Base-by-base conservation (phyloP, 2,329 filamentous ascomycete genomes). In the Calonectria crousiana region DNA sequence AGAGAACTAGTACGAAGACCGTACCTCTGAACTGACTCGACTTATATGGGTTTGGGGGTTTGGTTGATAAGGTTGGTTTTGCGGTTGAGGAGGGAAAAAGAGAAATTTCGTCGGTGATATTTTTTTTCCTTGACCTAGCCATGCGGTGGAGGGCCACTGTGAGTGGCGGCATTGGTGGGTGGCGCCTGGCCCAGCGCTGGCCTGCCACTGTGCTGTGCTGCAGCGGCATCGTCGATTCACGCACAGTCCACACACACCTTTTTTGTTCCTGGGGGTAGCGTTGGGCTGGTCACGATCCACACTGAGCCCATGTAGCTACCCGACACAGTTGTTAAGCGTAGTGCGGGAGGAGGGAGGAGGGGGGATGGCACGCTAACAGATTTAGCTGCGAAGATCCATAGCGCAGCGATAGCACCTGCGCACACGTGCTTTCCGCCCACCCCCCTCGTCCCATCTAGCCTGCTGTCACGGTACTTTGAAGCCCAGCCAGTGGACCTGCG, bases 1-100 rank as follows among this genome's bases (percentile, higher is more conserved):
- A 91, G 88, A 90, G 87, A 89, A 87, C 84, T 86, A 88, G 89
- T 87, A 89, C 89, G 88, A 88, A 84, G 85, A 87, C 86, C 88
- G 89, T 88, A 89, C 89, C 89, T 88, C 88, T 88, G 88, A 87
- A 87, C 86, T 86, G 83, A 82, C 83, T 86, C 84, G 84, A 85
- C 84, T 85, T 86, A 85, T 84, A 82, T 81, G 84, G 83, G 84
- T 82, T 85, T 84, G 82, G 84, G 83, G 83, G 80, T 79, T 81
- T 82, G 82, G 83, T 86, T 86, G 83, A 87, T 88, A 88, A 87
- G 85, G 85, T 85, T 88, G 86, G 87, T 83, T 83, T 84, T 85
- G 86, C 85, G 83, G 83, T 82, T 86, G 85, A 84, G 83, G 84
- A 85, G 82, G 80, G 81, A 82, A 82, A 83, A 83, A 82, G 82